These are phyloP conservation scores for Fraxinus xanthoxyloides DNA, from an alignment of 305 asterid genomes.

Conservation along the genomic window DNA sequence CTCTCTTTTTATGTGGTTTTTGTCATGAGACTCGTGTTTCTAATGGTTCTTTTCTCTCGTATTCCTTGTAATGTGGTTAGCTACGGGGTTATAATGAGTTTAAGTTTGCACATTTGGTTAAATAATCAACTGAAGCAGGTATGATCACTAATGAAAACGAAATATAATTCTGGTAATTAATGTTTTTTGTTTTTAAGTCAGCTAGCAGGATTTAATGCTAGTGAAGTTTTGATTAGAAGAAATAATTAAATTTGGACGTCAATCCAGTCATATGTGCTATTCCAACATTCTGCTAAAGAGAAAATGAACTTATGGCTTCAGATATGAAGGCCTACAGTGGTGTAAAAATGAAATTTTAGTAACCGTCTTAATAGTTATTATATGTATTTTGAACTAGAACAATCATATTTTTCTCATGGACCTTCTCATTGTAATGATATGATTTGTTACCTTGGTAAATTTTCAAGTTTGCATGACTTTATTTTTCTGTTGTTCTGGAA, in stretches of 20 bases:
- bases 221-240: neutral
- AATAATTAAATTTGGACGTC: neutral
- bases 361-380: neutral
- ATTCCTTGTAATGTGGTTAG: neutral
- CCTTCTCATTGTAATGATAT: neutral
- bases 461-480: neutral
- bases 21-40: neutral
- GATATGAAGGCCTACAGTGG: neutral
- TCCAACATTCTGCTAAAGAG: neutral
- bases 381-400: neutral
- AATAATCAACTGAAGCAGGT: neutral
- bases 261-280: neutral
- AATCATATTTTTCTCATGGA: neutral
- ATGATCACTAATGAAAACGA: neutral
- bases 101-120: neutral
- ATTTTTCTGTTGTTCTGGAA: neutral
- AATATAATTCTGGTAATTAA: neutral
- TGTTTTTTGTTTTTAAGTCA: neutral
- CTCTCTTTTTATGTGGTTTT: neutral
- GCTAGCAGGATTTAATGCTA: neutral
- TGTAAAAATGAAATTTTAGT: neutral
- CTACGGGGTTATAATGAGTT: neutral
- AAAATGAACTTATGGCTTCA: neutral
- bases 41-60: neutral
- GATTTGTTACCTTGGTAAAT: slow-evolving; percentile 1